Base-by-base conservation (phyloP, 495 filamentous ascomycete species). In the Talaromyces thailandensis region DNA sequence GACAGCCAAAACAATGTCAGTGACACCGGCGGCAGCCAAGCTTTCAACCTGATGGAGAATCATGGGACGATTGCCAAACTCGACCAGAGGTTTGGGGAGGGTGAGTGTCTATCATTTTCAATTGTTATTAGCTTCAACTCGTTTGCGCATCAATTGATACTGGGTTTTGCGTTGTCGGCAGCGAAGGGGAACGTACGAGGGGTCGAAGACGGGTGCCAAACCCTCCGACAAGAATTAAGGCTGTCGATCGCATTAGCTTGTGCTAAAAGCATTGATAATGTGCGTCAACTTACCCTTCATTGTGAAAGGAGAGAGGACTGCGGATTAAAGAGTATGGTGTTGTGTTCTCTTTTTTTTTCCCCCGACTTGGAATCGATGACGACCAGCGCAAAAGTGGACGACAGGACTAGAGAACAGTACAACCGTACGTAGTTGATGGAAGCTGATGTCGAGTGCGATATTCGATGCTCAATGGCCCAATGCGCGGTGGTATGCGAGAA, bases 51-150 rank as follows among this genome's bases (percentile, higher is more conserved):
- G 94, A 81, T 98, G 94, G 64, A 94, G 82, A 77, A 98, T 98
- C 94, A 98, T 98, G 67, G 93, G 94, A 73, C 91, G 92, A 82
- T 98, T 98, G 67, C 86, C 93, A 75, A 98, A 98, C 67, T 98
- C 94, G 69, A 98, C 94, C 66, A 98, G 81, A 51, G 94, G 94
- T 75, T 98, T 98, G 25, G 94, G 94, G 65, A 97, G 89, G 48
- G 94, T 98, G 69, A 98, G 84, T 61, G 94, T 98, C 93, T 97
- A 50, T 65, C 29, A 32, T 60, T 35, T 51, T 67, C 60, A 69
- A 64, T 40, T 40, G 14, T 16, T 14, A 50, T 26, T 58, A 51
- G 40, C n/a, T n/a, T 45, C 23, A 4, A 21, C 0, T 23, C 16
- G n/a, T 55, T n/a, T 55, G 51, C 23, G 23, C 26, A 28, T 12